Conservation (phyloP, 2,329 filamentous ascomycete species). For the Clarireedia monteithiana region DNA sequence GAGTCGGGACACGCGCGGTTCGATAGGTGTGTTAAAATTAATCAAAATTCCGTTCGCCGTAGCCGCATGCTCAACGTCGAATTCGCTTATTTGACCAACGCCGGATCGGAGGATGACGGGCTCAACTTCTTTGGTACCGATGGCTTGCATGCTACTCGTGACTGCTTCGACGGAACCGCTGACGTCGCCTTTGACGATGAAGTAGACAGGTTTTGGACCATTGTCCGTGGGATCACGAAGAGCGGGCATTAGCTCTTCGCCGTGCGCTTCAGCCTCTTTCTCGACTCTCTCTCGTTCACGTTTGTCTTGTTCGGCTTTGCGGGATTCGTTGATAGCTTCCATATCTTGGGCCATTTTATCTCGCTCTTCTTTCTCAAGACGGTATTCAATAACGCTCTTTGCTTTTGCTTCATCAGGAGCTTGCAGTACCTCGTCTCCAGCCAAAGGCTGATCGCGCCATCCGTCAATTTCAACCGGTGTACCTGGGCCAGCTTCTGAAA, state of each 20-base stretch:
- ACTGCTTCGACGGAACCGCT: constrained; percentile 92
- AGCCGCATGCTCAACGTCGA: constrained; percentile 81
- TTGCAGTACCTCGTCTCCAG: constrained; percentile 83
- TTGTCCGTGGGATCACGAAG: constrained; percentile 23
- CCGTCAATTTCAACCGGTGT: constrained; percentile 88
- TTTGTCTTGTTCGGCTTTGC: constrained; percentile 48
- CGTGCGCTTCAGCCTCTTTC: constrained; percentile 34
- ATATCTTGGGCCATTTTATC: constrained; percentile 59
- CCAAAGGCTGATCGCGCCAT: constrained; percentile 82
- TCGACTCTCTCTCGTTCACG: constrained; percentile 53
- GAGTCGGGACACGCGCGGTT: constrained; percentile 57
- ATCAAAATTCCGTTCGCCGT: constrained; percentile 69
- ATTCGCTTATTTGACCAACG: constrained; percentile 74
- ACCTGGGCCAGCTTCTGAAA: constrained; percentile 73
- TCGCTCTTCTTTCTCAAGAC: constrained; percentile 63
- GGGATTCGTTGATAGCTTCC: constrained; percentile 66
- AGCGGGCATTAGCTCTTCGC: constrained; percentile 26
- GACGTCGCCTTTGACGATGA: constrained; percentile 89
- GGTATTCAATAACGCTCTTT: constrained; percentile 68
- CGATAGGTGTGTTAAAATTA: constrained; percentile 74
- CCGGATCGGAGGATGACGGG: constrained; percentile 69
- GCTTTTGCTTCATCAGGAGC: constrained; percentile 71
- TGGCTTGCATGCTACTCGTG: constrained; percentile 62
- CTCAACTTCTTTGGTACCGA: constrained; percentile 79
- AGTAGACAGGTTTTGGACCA: constrained; percentile 55